A percentile compares a stretch with the other conserved stretches of the same genome.
Conservation (phyloP, 805 yeast species). For the Candida caryicola region DNA sequence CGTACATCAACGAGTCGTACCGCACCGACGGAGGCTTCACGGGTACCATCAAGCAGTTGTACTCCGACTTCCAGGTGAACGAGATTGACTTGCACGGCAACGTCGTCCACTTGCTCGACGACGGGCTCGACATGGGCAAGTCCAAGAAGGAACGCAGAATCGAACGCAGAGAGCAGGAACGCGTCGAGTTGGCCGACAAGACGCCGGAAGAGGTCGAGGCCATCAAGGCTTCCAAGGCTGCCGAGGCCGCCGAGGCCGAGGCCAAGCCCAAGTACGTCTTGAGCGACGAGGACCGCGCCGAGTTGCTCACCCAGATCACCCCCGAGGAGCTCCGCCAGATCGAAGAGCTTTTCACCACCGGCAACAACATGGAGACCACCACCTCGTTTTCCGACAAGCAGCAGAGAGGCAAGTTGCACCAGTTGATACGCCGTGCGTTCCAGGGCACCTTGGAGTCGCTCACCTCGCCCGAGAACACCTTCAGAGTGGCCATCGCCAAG, state of each 20-base stretch:
- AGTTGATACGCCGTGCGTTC: conserved; percentile 69
- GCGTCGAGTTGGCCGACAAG: conserved; percentile 30
- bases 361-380: conserved; percentile 55
- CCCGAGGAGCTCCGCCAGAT: conserved; percentile 57
- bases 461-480: conserved; percentile 66
- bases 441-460: conserved; percentile 72
- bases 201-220: conserved; percentile 32
- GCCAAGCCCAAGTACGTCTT: conserved; percentile 39
- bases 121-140: conserved; percentile 55
- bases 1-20: conserved; percentile 51
- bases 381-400: conserved; percentile 63
- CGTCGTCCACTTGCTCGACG: conserved; percentile 73
- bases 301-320: conserved; percentile 56
- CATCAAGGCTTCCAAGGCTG: conserved; percentile 22
- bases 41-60: conserved; percentile 83
- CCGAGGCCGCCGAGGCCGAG: conserved; percentile 17
- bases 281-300: conserved; percentile 42
- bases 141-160: conserved; percentile 47
- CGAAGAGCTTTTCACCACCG: conserved; percentile 52
- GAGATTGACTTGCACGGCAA: conserved; percentile 70
- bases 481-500: conserved; percentile 58
- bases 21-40: conserved; percentile 53
- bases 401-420: conserved; percentile 76
- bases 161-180: conserved; percentile 41
- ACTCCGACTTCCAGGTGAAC: conserved; percentile 90